A percentile compares a stretch with the other conserved stretches of the same genome.
Conservation (phyloP, 23 red algal genomes). For the Gracilaria domingensis region DNA sequence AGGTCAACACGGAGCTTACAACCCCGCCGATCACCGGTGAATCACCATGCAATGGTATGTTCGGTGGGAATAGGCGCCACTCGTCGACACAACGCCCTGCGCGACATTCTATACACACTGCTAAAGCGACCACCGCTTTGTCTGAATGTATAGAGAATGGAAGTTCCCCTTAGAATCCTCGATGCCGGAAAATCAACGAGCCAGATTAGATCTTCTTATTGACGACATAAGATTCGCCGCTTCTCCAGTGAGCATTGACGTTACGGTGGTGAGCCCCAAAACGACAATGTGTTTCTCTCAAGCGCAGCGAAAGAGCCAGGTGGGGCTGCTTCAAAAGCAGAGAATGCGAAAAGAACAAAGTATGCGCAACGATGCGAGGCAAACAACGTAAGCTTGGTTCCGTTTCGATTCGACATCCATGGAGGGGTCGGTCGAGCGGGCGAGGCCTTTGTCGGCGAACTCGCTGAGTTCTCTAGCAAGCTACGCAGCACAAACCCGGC, state of each 20-base stretch:
- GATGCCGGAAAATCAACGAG: neutral
- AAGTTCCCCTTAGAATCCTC: neutral
- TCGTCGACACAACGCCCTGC: neutral
- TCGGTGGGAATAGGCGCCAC: neutral
- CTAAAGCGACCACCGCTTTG: conserved; percentile 7
- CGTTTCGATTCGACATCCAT: no score
- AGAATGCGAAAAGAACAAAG: no score
- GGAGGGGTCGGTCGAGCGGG: no score
- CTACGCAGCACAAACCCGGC: no score
- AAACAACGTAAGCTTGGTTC: no score
- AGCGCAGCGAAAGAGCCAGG: no score
- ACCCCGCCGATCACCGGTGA: no score
- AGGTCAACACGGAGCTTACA: no score
- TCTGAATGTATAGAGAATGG: neutral
- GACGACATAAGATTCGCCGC: neutral
- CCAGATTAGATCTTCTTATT: neutral
- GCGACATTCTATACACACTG: neutral
- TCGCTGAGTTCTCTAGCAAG: no score
- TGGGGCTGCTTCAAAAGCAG: no score
- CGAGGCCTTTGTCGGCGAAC: no score
- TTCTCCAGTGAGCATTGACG: neutral
- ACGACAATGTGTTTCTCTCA: neutral
- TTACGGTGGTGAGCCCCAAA: neutral
- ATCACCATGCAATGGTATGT: neutral
- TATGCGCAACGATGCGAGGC: no score